A percentile compares a stretch with the other conserved stretches of the same genome.
Evolutionary conservation across 1,139 yeast genomes (phyloP).

Genomic region (Kurtzmaniella quercitrusa): DNA sequence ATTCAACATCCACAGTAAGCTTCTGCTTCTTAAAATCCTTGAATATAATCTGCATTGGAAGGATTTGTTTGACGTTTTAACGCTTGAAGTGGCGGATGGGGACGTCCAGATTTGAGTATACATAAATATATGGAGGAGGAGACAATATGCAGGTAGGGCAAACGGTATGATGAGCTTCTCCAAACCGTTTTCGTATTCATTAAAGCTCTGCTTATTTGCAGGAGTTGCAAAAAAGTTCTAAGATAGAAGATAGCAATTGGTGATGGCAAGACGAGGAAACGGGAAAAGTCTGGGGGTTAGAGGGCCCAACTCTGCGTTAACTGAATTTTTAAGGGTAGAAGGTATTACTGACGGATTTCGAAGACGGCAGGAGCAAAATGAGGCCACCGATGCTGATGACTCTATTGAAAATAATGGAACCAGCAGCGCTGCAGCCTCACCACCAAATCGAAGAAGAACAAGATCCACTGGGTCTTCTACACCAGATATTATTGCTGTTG

Average conservation of each 20-base stretch:
- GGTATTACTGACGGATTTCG: constrained; percentile 86
- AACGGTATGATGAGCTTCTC: no score
- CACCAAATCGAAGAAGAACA: constrained; percentile 1
- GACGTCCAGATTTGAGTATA: background rate
- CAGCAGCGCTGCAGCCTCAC: background rate
- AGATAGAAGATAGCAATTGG: background rate
- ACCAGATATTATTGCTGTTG: constrained; percentile 6
- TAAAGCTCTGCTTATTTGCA: background rate
- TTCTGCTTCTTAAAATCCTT: constrained; percentile 93
- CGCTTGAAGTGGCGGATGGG: background rate
- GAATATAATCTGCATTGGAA: constrained; percentile 69
- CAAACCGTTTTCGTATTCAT: background rate
- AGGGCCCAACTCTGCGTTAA: constrained; percentile 78
- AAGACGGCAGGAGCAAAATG: constrained; percentile 40
- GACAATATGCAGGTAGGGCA: background rate
- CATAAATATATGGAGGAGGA: background rate
- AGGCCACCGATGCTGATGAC: constrained; percentile 12
- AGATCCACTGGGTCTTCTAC: constrained; percentile 6
- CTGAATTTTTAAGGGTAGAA: constrained; percentile 71
- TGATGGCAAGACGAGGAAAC: constrained; percentile 5
- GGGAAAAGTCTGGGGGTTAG: constrained; percentile 37
- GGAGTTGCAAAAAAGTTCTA: background rate
- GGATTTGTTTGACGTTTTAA: background rate
- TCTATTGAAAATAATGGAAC: constrained; percentile 4
- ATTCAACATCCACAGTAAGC: constrained; percentile 74